These are phyloP conservation scores for Ustulina deusta DNA, from an alignment of 2,329 filamentous ascomycete species.

Conservation along the genomic window DNA sequence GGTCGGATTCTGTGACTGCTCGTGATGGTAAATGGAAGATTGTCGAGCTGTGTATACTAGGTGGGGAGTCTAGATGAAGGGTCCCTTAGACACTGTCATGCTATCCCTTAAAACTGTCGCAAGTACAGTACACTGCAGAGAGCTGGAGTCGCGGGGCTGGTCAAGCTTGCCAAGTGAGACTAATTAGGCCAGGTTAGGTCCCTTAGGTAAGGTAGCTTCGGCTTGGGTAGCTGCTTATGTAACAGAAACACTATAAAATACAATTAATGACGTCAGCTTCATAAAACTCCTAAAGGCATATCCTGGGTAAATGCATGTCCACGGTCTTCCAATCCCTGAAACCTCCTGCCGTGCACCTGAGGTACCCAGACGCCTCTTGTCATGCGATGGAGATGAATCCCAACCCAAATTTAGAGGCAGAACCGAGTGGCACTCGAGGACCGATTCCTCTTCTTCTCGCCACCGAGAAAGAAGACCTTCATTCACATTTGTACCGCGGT, in stretches of 20 bases:
- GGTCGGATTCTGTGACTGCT: neutral
- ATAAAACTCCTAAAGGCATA: neutral
- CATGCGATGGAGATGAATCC: too few species aligned
- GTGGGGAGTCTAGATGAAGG: too few species aligned
- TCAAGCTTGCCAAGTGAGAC: constrained; percentile 10
- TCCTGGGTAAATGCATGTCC: neutral
- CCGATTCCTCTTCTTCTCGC: too few species aligned
- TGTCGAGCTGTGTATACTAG: neutral
- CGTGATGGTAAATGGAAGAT: neutral
- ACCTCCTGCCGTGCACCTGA: too few species aligned
- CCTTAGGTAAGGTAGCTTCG: neutral
- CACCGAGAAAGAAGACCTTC: too few species aligned
- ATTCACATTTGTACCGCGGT: too few species aligned
- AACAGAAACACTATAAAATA: neutral
- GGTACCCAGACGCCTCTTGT: too few species aligned
- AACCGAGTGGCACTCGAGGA: too few species aligned
- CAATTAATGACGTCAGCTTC: constrained; percentile 1
- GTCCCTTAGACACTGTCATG: too few species aligned
- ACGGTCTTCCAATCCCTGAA: too few species aligned
- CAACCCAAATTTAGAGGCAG: too few species aligned
- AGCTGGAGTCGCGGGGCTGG: constrained; percentile 27
- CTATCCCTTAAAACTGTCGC: neutral
- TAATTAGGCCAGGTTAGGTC: neutral
- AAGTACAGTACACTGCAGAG: neutral
- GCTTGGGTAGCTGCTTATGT: neutral